Evolutionary conservation across 108 stramenopile species (phyloP), one percentile per base, ranked within the genome.

Genomic region (Heterococcus sp.): DNA sequence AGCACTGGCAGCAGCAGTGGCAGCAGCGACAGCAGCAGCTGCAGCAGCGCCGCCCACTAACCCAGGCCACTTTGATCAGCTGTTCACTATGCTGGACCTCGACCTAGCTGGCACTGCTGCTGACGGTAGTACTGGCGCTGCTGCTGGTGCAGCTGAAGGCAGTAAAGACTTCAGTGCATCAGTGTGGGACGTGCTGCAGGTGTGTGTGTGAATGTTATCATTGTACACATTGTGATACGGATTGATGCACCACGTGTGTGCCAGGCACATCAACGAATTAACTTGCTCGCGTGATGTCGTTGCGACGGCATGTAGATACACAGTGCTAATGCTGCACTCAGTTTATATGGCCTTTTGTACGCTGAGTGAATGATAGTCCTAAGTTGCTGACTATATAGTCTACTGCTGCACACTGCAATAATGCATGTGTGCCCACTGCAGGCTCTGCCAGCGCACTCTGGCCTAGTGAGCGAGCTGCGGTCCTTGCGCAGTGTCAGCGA

Each of bases 51-150:
- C 11, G 28, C 14, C 46, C 46, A 58, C 21, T 8, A 58, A 21
- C 46, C 14, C 46, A 8, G 46, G 38, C 38, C 75, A 75, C 65
- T 65, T 75, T 63, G 74, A 75, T 33, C 75, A 75, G 75, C 75
- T 75, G 1, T 75, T 75, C 34, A 67, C 65, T 14, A 75, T 75
- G 75, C 75, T 75, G 32, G 75, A 75, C 27, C 66, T 75, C 3
- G 75, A 75, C 35, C 34, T 75, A 38, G 75, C 38, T 32, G 2
- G 46, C 30, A 64, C 35, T 35, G 37, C 5, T 26, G 30, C 32
- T 32, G 31, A n/a, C 35, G 46, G 58, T 0, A 35, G 46, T 3
- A 29, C 35, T 8, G 74, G n/a, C n/a, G 32, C 35, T 8, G 74
- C n/a, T n/a, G n/a, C n/a, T n/a, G n/a, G n/a, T n/a, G n/a, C 37